Percentiles rank a stretch among this genome's conserved stretches.
phyloP scores from a whole-genome alignment of 306 rosid species.

The Vigna trinervia region DNA sequence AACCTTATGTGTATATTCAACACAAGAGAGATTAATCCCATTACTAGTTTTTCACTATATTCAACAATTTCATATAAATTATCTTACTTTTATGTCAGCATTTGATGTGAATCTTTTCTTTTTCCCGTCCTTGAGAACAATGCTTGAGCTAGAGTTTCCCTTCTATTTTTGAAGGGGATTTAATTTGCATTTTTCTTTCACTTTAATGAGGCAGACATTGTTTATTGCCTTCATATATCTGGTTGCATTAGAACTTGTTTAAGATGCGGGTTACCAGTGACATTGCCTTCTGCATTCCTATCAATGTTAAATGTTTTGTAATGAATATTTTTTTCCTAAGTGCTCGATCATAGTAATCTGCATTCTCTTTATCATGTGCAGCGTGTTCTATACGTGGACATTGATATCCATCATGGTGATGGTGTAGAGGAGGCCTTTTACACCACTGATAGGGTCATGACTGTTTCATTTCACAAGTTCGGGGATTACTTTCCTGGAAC shows the following conservation, averaged over 20 bases:
- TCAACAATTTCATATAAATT: neutral
- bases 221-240: slow-evolving; percentile 10
- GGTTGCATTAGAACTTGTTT: slow-evolving; percentile 23
- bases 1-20: too few species aligned
- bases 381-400: slow-evolving; percentile 52
- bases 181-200: neutral
- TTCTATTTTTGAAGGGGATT: slow-evolving; percentile 9
- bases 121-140: neutral
- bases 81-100: neutral
- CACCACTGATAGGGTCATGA: slow-evolving; percentile 62
- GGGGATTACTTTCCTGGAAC: slow-evolving; percentile 67
- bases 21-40: too few species aligned
- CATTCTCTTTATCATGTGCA: slow-evolving; percentile 42
- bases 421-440: slow-evolving; percentile 43
- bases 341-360: slow-evolving; percentile 34
- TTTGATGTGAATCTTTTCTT: neutral
- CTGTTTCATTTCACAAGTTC: slow-evolving; percentile 61
- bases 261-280: slow-evolving; percentile 12
- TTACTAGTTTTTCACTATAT: too few species aligned
- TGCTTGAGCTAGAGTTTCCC: slow-evolving; percentile 17
- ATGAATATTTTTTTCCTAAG: slow-evolving; percentile 29
- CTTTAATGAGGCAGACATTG: slow-evolving; percentile 21
- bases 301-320: slow-evolving; percentile 1
- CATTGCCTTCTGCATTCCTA: neutral
- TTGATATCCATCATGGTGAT: slow-evolving; percentile 31